A percentile compares a stretch with the other conserved stretches of the same genome.
Conservation (phyloP, 129 eudicot species). For the Flaveria robusta region DNA sequence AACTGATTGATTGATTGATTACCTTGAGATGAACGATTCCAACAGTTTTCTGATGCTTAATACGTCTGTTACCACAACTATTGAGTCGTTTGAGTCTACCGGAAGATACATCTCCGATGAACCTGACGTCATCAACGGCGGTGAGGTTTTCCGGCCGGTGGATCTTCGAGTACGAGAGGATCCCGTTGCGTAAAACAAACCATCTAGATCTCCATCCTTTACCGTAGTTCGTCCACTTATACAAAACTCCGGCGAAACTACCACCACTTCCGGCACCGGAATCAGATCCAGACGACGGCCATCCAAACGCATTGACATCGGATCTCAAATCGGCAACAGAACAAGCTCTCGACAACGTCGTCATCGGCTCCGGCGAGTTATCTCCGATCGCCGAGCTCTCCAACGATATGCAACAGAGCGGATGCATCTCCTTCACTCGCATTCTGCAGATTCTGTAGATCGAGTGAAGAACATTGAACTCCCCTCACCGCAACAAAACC, state of each 20-base stretch:
- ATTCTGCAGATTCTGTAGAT: slow-evolving; percentile 29
- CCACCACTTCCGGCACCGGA: slow-evolving; percentile 34
- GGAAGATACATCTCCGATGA: slow-evolving; percentile 62
- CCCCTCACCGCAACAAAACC: not conserved
- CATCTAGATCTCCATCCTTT: slow-evolving; percentile 98
- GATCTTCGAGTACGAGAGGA: slow-evolving; percentile 70
- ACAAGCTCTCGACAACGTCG: slow-evolving; percentile 52
- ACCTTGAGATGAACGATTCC: slow-evolving; percentile 83
- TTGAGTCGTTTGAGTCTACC: slow-evolving; percentile 39
- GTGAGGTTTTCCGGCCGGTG: slow-evolving; percentile 49
- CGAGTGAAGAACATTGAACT: not conserved
- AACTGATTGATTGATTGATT: not conserved
- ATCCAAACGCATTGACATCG: slow-evolving; percentile 50
- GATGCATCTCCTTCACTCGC: slow-evolving; percentile 85
- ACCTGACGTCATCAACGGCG: slow-evolving; percentile 55
- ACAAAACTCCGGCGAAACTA: slow-evolving; percentile 68
- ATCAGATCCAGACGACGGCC: slow-evolving; percentile 62
- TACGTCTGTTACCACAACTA: slow-evolving; percentile 35
- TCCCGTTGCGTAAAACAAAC: slow-evolving; percentile 71
- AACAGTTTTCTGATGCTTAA: slow-evolving; percentile 43
- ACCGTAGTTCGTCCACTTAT: slow-evolving; percentile 90
- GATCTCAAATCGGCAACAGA: slow-evolving; percentile 54
- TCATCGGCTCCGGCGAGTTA: slow-evolving; percentile 63
- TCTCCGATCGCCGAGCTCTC: slow-evolving; percentile 65
- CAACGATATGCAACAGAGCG: slow-evolving; percentile 70